Conservation (phyloP, 257 asterid species). For the Thymus quinquecostatus region DNA sequence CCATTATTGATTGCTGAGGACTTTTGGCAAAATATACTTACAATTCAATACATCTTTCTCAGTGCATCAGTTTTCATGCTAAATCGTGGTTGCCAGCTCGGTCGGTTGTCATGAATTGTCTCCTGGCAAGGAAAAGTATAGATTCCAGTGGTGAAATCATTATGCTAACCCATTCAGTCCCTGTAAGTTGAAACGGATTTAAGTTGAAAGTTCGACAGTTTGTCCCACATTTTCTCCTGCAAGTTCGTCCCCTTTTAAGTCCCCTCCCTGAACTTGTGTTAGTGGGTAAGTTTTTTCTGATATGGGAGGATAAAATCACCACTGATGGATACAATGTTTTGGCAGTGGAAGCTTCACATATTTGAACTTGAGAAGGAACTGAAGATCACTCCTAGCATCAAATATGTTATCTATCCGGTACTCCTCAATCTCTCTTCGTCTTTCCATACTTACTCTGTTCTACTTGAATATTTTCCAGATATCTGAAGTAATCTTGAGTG, state of each 20-base stretch:
- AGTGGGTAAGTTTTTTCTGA: neutral
- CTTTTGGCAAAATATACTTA: neutral
- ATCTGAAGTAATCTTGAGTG: conserved; percentile 5
- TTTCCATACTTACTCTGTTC: neutral
- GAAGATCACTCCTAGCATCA: conserved; percentile 31
- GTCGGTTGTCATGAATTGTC: conserved; percentile 28
- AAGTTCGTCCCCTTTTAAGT: neutral
- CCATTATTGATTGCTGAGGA: conserved; percentile 1
- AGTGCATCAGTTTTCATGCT: conserved; percentile 34
- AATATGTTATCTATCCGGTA: conserved; percentile 34
- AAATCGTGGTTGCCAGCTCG: conserved; percentile 34
- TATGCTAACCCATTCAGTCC: conserved; percentile 29
- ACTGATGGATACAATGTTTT: conserved; percentile 20
- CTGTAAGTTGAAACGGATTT: conserved; percentile 26
- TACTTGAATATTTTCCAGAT: neutral
- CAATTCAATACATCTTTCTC: conserved; percentile 15
- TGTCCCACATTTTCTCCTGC: conserved; percentile 10
- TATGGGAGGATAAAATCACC: conserved; percentile 17
- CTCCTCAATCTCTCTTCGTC: neutral
- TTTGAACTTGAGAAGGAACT: conserved; percentile 36
- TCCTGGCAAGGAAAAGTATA: conserved; percentile 24
- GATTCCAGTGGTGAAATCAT: conserved; percentile 35
- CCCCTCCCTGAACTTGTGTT: neutral
- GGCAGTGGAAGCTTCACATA: conserved; percentile 38
- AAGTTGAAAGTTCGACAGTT: neutral